Evolutionary conservation across 2,329 filamentous ascomycete genomes (phyloP).

Genomic region (Pestalotiopsis sp.): DNA sequence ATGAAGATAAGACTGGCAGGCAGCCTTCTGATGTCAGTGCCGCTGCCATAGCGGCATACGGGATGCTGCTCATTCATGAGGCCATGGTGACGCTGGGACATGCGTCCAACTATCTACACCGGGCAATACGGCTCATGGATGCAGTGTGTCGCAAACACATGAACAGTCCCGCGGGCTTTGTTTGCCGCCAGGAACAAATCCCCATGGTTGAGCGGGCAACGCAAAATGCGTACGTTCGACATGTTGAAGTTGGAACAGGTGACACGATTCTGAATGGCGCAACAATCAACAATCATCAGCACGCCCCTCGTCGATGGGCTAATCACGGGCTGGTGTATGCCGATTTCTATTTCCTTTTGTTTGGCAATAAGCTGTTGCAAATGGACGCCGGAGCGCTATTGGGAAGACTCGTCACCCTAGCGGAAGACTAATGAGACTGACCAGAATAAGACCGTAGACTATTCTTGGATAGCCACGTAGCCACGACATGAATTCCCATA

Average conservation of each 20-base stretch:
- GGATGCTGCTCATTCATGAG: constrained; percentile 38
- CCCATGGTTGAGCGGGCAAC: constrained; percentile 27
- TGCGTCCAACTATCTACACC: constrained; percentile 29
- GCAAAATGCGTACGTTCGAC: constrained; percentile 16
- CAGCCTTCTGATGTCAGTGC: constrained; percentile 41
- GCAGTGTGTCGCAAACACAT: constrained; percentile 27
- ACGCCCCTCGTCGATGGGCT: constrained; percentile 45
- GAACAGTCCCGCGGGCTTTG: constrained; percentile 24
- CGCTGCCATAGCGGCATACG: constrained; percentile 40
- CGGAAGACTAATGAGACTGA: constrained; percentile 21
- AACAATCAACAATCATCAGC: constrained; percentile 49
- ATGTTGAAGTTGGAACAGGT: constrained; percentile 29
- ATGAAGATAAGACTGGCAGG: constrained; percentile 4
- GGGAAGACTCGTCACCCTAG: background rate
- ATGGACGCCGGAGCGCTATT: constrained; percentile 15
- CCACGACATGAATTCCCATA: no score
- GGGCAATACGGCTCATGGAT: constrained; percentile 27
- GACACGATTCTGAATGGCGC: constrained; percentile 49
- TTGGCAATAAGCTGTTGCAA: constrained; percentile 41
- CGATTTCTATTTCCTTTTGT: constrained; percentile 49
- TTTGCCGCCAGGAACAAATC: constrained; percentile 9
- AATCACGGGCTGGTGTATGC: constrained; percentile 53
- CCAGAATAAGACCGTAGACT: background rate
- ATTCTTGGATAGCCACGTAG: no score
- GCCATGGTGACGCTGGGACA: constrained; percentile 22